Conservation (phyloP, 768 basidiomycete genomes). For the Phanerochaete sordida region DNA sequence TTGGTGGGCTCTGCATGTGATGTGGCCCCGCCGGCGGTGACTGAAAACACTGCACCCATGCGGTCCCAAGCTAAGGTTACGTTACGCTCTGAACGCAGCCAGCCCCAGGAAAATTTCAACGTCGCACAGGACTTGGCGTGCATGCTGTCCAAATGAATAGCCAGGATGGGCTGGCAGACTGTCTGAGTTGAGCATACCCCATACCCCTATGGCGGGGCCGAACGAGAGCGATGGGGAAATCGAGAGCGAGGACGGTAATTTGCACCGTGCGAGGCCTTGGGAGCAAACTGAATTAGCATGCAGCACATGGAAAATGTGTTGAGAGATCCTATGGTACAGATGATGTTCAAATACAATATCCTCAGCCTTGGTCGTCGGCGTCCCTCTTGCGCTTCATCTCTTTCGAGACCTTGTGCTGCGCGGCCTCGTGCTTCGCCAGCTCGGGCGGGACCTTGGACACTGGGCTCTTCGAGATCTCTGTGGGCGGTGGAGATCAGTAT, state of each 20-base stretch:
- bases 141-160: not conserved
- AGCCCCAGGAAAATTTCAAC: not conserved
- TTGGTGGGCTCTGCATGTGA: not conserved
- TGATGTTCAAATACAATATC: not conserved
- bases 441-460: slow-evolving; percentile 87
- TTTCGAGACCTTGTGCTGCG: slow-evolving; percentile 84
- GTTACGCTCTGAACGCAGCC: not conserved
- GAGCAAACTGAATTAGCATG: not conserved
- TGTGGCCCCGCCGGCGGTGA: not conserved
- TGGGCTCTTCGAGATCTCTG: slow-evolving; percentile 93
- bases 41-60: not conserved
- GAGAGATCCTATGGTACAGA: not conserved
- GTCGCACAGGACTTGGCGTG: not conserved
- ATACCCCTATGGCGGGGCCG: too few species aligned
- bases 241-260: not conserved
- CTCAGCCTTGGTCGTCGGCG: slow-evolving; percentile 58
- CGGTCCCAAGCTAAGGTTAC: not conserved
- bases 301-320: not conserved
- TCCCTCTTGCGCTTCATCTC: slow-evolving; percentile 96
- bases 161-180: not conserved
- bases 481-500: slow-evolving; percentile 4
- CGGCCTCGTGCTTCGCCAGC: slow-evolving; percentile 87
- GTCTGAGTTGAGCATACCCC: too few species aligned
- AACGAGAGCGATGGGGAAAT: too few species aligned
- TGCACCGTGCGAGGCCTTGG: not conserved